phyloP scores from a whole-genome alignment of 2,329 filamentous ascomycete genomes.

The Microsporum canis region DNA sequence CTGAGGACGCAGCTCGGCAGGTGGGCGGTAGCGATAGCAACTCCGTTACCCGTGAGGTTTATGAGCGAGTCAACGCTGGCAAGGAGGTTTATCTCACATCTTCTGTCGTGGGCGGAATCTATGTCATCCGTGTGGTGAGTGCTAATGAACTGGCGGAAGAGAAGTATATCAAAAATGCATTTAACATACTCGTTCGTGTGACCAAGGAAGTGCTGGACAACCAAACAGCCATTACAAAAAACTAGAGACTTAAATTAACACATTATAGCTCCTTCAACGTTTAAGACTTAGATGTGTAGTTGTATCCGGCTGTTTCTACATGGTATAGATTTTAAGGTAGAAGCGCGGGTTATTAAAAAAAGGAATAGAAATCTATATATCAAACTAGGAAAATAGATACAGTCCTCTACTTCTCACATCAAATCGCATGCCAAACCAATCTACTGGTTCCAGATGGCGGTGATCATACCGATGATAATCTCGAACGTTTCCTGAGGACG shows the following conservation, averaged over 20 bases:
- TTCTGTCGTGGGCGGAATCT: conserved; percentile 58
- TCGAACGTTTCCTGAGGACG: conserved; percentile 8
- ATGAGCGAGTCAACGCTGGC: conserved; percentile 58
- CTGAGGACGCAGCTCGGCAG: conserved; percentile 27
- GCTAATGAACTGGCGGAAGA: conserved; percentile 59
- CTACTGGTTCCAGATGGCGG: neutral
- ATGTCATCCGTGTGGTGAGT: conserved; percentile 72
- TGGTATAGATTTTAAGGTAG: no score
- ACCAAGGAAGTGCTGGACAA: conserved; percentile 43
- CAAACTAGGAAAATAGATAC: neutral
- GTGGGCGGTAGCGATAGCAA: neutral
- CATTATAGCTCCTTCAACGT: no score
- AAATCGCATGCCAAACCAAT: no score
- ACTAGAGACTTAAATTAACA: neutral
- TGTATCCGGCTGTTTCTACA: no score
- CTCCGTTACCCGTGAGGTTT: conserved; percentile 55
- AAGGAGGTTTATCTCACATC: conserved; percentile 77
- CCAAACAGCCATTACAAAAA: neutral
- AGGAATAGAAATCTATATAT: neutral
- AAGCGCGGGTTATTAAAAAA: neutral
- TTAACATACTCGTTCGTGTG: conserved; percentile 57
- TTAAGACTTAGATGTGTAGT: no score
- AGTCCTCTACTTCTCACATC: neutral
- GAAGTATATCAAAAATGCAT: conserved; percentile 59
- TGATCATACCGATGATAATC: conserved; percentile 1